Base-by-base conservation (phyloP, 129 eudicot genomes). In the Helianthus tuberosus region DNA sequence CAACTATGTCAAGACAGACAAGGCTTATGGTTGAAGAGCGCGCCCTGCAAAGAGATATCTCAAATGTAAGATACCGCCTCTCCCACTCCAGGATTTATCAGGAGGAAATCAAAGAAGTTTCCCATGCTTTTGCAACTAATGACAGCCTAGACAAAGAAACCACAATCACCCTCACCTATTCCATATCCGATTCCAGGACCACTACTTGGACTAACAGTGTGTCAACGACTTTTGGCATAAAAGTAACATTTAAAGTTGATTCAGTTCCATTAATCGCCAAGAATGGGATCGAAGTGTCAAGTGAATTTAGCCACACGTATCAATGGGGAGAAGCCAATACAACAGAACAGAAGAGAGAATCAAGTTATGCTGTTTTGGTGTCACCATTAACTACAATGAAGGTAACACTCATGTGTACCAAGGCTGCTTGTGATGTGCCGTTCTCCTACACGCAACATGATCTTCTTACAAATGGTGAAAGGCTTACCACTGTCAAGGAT, bases 41-140 rank as follows among this genome's bases (percentile, higher is more conserved):
- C 8, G 27, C 14, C 6, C 16, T 49, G 44, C 1, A 17, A 12
- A 68, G 73, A 29, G 12, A 25, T 1, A 68, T 68, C 23, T 49
- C 46, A 68, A 7, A 68, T 11, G 8, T 68, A 44, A 14, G 3
- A 68, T 68, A 68, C 73, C 73, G 73, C 14, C 61, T 68, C 6
- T 27, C 61, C 1, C 14, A 68, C 27, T 68, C 73, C 8, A 68
- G 60, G 44, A 49, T 68, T 49, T 29, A 49, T 29, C 1, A 50
- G 73, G 73, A 68, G 60, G 44, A 48, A 16, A 49, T 48, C 13
- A 3, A 48, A 68, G 61, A 68, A 68, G 25, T 49, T 50, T 25
- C 27, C 27, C 44, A 68, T 68, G 1, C 73, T 25, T 68, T 68
- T 68, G 52, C 73, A 49, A 68, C 60, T 16, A 68, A 68, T 54